Evolutionary conservation across 768 basidiomycete species (phyloP), one percentile per base, ranked within the genome.

Genomic region (Mycena rebaudengoi): DNA sequence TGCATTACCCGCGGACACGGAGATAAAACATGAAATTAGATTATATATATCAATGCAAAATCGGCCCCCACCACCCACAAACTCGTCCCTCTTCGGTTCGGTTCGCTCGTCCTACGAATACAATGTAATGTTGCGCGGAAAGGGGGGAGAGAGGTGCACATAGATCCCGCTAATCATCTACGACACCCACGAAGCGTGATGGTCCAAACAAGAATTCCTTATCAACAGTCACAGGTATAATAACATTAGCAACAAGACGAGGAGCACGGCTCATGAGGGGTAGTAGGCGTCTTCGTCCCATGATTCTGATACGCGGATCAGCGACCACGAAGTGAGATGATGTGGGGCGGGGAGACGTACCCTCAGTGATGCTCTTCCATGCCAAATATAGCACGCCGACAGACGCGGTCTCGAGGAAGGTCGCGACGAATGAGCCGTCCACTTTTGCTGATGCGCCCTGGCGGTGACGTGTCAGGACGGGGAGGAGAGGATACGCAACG

Each of bases 351-450:
- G 33, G 40, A 8, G 7, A 76, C 81, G 51, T 49, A 85, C 89
- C 90, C 82, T 92, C 90, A 30, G 91, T 92, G 59, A 92, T 89
- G 68, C 86, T 85, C 73, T 79, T 77, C 91, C 91, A 92, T 25
- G 84, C 90, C 35, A 84, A 69, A 71, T 85, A 91, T 21, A 93
- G 64, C 10, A 81, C 71, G 11, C 76, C 81, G 5, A 92, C 84
- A 0, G 88, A 76, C 3, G 81, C 84, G 0, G 90, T 89, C 71
- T 92, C 89, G 45, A 93, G 79, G 25, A 91, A 59, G 1, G 92
- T 91, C 16, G 89, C 86, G 29, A 94, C 73, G 74, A 98, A 97
- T 3, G 91, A 88, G 5, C 93, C 94, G 76, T 98, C 97, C 20
- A 98, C 79, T 74, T 88, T 91, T 29, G 77, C 74, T 59, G 85